Evolutionary conservation across 192 early-diverging fungal species (phyloP).

Genomic region (Entomortierella parvispora): DNA sequence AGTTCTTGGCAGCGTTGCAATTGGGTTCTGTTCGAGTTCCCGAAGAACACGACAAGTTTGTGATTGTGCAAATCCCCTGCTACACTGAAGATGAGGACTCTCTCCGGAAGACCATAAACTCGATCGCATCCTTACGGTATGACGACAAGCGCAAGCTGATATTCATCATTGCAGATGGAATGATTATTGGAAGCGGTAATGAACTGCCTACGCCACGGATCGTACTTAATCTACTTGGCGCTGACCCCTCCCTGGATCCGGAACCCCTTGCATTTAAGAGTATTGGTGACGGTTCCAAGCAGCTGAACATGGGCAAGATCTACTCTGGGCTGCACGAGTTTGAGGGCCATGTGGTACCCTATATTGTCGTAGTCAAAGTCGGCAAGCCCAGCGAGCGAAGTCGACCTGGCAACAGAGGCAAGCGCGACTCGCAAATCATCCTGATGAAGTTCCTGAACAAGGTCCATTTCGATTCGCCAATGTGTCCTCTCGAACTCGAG

Average conservation of each 20-base stretch:
- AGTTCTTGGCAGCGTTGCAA: conserved; percentile 84
- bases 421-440: conserved; percentile 97
- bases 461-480: conserved; percentile 90
- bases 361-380: conserved; percentile 93
- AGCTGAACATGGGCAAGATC: conserved; percentile 94
- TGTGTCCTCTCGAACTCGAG: conserved; percentile 95
- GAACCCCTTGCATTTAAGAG: conserved; percentile 85
- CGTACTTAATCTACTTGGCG: conserved; percentile 91
- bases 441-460: conserved; percentile 93
- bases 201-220: conserved; percentile 97
- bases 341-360: conserved; percentile 90
- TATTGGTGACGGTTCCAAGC: conserved; percentile 89
- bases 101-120: conserved; percentile 85
- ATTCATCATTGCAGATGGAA: conserved; percentile 90
- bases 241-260: conserved; percentile 79
- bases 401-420: conserved; percentile 96
- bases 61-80: conserved; percentile 95
- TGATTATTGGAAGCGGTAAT: conserved; percentile 96
- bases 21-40: conserved; percentile 76
- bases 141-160: conserved; percentile 91
- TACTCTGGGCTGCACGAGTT: conserved; percentile 95
- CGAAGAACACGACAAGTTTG: conserved; percentile 94
- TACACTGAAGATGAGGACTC: conserved; percentile 93
- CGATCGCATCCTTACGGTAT: conserved; percentile 78
- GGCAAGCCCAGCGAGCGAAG: conserved; percentile 87